A percentile compares a stretch with the other conserved stretches of the same genome.
phyloP scores from a whole-genome alignment of 148 eudicot species.

The Pharnaceum exiguum region DNA sequence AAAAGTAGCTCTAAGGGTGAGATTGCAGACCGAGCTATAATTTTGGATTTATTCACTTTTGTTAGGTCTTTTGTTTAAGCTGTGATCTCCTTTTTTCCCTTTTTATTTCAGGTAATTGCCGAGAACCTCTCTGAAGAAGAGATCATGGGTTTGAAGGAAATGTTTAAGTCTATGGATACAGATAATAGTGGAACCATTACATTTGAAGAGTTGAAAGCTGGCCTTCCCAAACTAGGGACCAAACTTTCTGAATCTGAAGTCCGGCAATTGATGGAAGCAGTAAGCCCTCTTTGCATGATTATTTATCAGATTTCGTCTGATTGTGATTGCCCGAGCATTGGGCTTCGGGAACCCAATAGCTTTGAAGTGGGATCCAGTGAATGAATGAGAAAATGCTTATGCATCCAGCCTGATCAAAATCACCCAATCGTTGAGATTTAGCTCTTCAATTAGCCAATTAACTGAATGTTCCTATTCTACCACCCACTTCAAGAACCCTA shows the following conservation, averaged over 20 bases:
- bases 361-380: too few relatives aligned
- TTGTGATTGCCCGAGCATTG: too few relatives aligned
- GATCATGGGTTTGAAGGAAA: slow-evolving; percentile 88
- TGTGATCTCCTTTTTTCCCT: slow-evolving; percentile 8
- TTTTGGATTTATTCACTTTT: not conserved
- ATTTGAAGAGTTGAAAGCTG: slow-evolving; percentile 85
- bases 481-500: too few relatives aligned
- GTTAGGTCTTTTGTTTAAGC: not conserved
- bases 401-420: too few relatives aligned
- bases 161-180: slow-evolving; percentile 94
- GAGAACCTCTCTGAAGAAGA: slow-evolving; percentile 97
- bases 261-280: slow-evolving; percentile 96
- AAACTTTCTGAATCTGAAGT: slow-evolving; percentile 88
- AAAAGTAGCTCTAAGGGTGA: slow-evolving; percentile 91
- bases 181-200: slow-evolving; percentile 93
- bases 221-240: slow-evolving; percentile 85
- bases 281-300: slow-evolving; percentile 23
- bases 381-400: too few relatives aligned
- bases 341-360: too few relatives aligned
- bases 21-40: not conserved
- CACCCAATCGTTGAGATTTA: too few relatives aligned
- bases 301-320: too few relatives aligned
- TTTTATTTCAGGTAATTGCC: slow-evolving; percentile 72
- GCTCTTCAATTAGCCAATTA: too few relatives aligned
- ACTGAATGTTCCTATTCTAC: too few relatives aligned